A percentile compares a stretch with the other conserved stretches of the same genome.
These are phyloP conservation scores for Cenococcum geophilum DNA, from an alignment of 495 filamentous ascomycete species.

Conservation along the genomic window DNA sequence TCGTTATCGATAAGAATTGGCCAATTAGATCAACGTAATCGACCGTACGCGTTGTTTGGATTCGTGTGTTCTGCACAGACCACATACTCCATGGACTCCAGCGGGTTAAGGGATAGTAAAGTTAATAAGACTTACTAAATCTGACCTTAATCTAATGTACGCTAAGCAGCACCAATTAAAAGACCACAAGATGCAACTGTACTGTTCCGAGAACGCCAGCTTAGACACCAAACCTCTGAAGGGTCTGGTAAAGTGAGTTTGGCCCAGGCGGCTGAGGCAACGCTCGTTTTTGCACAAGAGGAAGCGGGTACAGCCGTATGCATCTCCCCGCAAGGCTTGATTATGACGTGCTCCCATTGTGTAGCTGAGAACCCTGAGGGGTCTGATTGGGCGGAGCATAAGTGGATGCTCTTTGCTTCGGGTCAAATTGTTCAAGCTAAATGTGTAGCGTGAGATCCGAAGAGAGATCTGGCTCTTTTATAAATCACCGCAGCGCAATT, in stretches of 20 bases:
- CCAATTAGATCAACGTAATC: too few species aligned
- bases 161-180: neutral
- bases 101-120: too few species aligned
- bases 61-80: too few species aligned
- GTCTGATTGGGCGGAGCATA: conserved; percentile 21
- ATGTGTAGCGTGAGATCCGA: conserved; percentile 38
- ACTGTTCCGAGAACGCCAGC: neutral
- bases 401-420: conserved; percentile 41
- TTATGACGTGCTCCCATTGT: conserved; percentile 47
- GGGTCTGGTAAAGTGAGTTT: neutral
- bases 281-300: conserved; percentile 46
- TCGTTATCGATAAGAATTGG: too few species aligned
- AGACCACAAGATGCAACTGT: neutral
- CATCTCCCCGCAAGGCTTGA: conserved; percentile 39
- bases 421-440: conserved; percentile 37
- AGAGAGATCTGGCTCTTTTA: conserved; percentile 42
- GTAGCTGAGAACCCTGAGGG: conserved; percentile 37
- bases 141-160: neutral
- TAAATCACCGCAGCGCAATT: conserved; percentile 33
- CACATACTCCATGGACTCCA: too few species aligned
- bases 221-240: neutral
- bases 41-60: too few species aligned
- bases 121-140: neutral
- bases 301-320: conserved; percentile 48
- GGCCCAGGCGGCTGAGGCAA: conserved; percentile 31